phyloP scores from a whole-genome alignment of 2,329 filamentous ascomycete species.

The Bimuria novae-zelandiae region DNA sequence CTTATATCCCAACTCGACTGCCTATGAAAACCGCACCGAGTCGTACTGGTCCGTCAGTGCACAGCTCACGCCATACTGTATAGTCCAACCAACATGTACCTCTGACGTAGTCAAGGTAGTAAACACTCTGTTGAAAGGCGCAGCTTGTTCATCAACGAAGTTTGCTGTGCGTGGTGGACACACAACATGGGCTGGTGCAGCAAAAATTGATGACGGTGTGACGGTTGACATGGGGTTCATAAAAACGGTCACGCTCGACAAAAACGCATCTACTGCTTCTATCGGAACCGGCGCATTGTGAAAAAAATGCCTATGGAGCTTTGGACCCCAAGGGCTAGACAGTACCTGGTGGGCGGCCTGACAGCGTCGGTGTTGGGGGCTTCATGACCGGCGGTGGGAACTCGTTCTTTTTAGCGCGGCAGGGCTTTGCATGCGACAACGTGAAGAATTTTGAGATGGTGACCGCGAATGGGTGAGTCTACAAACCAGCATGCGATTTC shows the following conservation, averaged over 20 bases:
- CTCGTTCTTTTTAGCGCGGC: slow-evolving; percentile 27
- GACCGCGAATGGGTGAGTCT: slow-evolving; percentile 39
- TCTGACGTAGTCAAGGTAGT: slow-evolving; percentile 29
- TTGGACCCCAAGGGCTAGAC: slow-evolving; percentile 21
- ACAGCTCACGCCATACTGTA: slow-evolving; percentile 33
- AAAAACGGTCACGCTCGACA: slow-evolving; percentile 18
- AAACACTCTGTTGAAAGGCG: slow-evolving; percentile 13
- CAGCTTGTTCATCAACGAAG: slow-evolving; percentile 5
- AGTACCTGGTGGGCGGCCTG: slow-evolving; percentile 31
- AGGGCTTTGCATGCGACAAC: slow-evolving; percentile 33
- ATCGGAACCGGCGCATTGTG: slow-evolving; percentile 40
- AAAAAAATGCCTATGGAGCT: slow-evolving; percentile 36
- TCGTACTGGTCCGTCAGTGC: slow-evolving; percentile 35
- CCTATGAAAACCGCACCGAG: slow-evolving; percentile 11
- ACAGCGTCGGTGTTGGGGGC: slow-evolving; percentile 33
- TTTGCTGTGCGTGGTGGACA: slow-evolving; percentile 39
- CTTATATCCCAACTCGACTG: slow-evolving; percentile 13
- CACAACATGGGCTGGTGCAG: slow-evolving; percentile 30
- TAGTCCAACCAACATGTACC: slow-evolving; percentile 34
- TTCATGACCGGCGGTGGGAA: slow-evolving; percentile 36
- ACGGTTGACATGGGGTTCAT: slow-evolving; percentile 35
- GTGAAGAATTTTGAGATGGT: slow-evolving; percentile 43
- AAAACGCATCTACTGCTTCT: slow-evolving; percentile 19
- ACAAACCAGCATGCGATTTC: not conserved
- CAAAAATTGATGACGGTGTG: slow-evolving; percentile 34